Base-by-base conservation (phyloP, 2,329 filamentous ascomycete genomes). In the Ophiostoma perfectum region DNA sequence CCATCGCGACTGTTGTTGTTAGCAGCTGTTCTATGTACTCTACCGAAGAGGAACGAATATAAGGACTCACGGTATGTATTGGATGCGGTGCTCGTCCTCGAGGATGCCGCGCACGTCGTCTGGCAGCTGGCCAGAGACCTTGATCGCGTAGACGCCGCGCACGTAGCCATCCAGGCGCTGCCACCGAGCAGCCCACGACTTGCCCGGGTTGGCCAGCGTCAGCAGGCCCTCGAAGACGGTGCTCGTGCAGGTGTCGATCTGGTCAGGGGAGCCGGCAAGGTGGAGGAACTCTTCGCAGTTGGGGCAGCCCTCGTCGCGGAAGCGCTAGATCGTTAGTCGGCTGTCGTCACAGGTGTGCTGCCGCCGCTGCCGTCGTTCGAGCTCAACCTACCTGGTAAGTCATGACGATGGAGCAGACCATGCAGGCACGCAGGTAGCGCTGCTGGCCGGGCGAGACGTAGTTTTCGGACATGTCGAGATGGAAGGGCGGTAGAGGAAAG, bases 321-420 rank as follows among this genome's bases (percentile, higher is more conserved):
- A 99, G 78, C 91, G 90, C 90, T 27, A 27, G 27, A 27, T 27
- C 27, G 27, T 27, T 27, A 94, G n/a, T 55, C 27, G 18, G 8
- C 14, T 27, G 27, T 27, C 27, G 47, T 5, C 16, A 14, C n/a
- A 49, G 45, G 12, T 14, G 45, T 49, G 4, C 11, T 16, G 9
- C n/a, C 45, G 4, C n/a, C 11, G 45, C n/a, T 16, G 45, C 9
- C 6, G 45, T 49, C 45, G 45, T 49, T n/a, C 60, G 16, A 93
- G 90, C 73, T 27, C 27, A 27, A 27, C 27, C 27, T 27, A 27
- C 27, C 27, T 84, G 84, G 75, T 89, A 88, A 70, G 91, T 89
- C 83, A 94, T 92, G 72, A 98, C 92, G 77, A 98, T 90, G 67
- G 92, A 94, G 86, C 95, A 99, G 74, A 98, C 92, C 93, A 99